These are phyloP conservation scores for Thielaviopsis musarum DNA, from an alignment of 2,329 filamentous ascomycete genomes.

Conservation along the genomic window DNA sequence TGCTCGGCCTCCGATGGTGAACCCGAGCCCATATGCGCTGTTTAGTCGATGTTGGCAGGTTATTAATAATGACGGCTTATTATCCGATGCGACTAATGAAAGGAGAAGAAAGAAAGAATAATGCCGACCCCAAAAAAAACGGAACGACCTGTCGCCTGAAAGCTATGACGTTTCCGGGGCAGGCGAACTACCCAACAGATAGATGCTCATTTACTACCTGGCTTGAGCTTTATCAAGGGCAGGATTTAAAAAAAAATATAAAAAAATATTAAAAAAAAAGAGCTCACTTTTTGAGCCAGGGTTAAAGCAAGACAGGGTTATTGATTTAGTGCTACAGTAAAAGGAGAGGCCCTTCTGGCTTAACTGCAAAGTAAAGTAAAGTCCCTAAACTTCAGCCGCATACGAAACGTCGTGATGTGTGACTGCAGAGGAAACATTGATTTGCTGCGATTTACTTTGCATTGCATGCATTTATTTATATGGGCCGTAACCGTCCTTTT, in stretches of 20 bases:
- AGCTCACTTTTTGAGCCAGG: neutral
- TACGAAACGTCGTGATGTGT: neutral
- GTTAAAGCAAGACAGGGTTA: neutral
- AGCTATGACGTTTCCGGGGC: neutral
- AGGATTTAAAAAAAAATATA: too few species aligned
- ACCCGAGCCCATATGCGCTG: too few species aligned
- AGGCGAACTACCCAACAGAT: neutral
- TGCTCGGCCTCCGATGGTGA: neutral
- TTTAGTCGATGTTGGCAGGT: neutral
- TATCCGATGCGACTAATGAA: neutral
- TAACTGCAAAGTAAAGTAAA: too few species aligned
- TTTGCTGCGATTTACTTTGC: neutral
- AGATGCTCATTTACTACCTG: neutral
- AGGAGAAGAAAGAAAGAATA: neutral
- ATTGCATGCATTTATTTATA: neutral
- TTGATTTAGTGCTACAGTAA: too few species aligned
- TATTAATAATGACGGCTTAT: neutral
- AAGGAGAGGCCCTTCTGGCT: too few species aligned
- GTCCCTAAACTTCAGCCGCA: neutral
- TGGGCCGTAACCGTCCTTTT: neutral
- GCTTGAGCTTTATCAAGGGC: neutral
- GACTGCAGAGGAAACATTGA: neutral
- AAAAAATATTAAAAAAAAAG: too few species aligned
- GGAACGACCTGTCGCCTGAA: neutral
- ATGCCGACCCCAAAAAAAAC: neutral